Evolutionary conservation across 108 stramenopile species (phyloP), one percentile per base, ranked within the genome.

Genomic region (Skeletonema tropicum): DNA sequence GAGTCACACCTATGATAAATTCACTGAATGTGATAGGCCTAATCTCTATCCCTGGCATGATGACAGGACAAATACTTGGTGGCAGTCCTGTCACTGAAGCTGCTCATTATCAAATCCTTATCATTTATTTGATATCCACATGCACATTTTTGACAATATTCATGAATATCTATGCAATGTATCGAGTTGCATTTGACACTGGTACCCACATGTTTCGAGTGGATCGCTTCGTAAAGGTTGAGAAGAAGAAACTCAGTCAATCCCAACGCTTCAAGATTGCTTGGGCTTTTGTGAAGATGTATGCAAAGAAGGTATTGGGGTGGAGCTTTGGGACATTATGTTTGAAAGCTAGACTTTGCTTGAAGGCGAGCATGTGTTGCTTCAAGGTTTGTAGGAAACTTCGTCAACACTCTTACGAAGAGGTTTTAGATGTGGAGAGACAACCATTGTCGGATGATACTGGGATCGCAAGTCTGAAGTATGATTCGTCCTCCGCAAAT

Each of bases 1-100:
- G 88, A 3, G 64, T 82, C 3, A 87, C 82, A 0, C 91, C 91
- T 12, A 68, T 82, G 64, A 57, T 92, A 23, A 91, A 91, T 59
- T 41, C 35, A 15, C 72, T 91, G 80, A 71, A 79, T 62, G 88
- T 89, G 66, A 89, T 92, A 32, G 96, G 96, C 6, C 68, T 97
- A n/a, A 88, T 97, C 31, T 76, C 85, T 23, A 90, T 95, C 65
- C 96, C 94, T 39, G 95, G 97, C 10, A 97, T 97, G 95, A 97
- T 97, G 97, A 96, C 95, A 2, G 95, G 97, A 19, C 97, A 97
- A 66, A 91, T 96, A 30, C 76, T 97, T 29, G 93, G 93, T 2
- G 95, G 97, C 29, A 77, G 86, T 15, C 65, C 90, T 5, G 89
- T 91, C 11, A 82, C 77, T 11, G 88, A 94, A 67, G 95, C 95